Evolutionary conservation across 306 rosid genomes (phyloP), one percentile per base, ranked within the genome.

Genomic region (Cucurbita pepo): DNA sequence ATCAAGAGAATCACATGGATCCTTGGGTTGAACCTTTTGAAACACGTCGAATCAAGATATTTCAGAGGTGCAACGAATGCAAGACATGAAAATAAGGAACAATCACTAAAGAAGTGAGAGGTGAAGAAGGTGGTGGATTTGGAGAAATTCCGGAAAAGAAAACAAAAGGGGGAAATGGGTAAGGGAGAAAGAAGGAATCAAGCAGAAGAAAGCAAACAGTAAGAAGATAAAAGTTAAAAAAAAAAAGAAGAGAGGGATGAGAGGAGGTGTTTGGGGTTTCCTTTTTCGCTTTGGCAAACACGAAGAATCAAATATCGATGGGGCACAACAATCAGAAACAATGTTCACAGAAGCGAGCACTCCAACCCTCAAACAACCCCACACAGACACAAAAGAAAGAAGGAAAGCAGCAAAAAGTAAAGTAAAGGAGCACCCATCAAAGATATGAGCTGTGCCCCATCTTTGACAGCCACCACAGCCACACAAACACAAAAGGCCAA

Each of bases 391-490:
- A 34, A 78, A 71, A 84, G 38, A 36, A 69, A 70, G 82, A 83
- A 80, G 34, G 34, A 30, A 41, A 12, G 10, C 47, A 71, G 69
- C 81, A 70, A 48, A 77, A 84, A 79, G 43, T n/a, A 25, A 69
- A 72, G 60, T 9, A 30, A 73, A 83, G 25, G 78, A 81, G 80
- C 56, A 77, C 36, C 74, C 79, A 82, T 86, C 56, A 74, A 76
- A 83, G 79, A 82, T 79, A 86, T 81, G 89, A 91, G 92, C 86
- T 85, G 90, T 80, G 86, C 69, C 83, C 85, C 85, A 79, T 81
- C 80, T 82, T 88, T 87, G 95, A 85, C 89, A 91, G 85, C 85
- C 90, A 82, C 90, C 89, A 77, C 78, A 84, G 77, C 83, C 76
- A 80, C 89, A 85, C 81, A 85, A 79, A 78, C 90, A 83, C 83